Conservation (phyloP, 345 rosid species). For the Ceriops zippeliana region DNA sequence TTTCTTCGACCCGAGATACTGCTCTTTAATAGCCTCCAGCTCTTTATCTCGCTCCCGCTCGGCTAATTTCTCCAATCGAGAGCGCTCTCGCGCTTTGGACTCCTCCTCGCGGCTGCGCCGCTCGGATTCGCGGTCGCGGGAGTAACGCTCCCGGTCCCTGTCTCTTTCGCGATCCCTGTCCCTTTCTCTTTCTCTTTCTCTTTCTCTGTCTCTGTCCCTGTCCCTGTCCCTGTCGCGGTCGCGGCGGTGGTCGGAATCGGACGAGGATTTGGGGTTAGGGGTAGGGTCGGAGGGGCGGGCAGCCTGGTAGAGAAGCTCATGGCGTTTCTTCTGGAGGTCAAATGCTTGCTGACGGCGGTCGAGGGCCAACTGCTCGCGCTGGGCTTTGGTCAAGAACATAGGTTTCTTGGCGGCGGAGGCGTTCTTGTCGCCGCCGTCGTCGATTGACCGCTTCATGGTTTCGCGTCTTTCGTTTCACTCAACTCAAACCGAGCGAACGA, state of each 20-base stretch:
- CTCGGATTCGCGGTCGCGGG: constrained; percentile 43
- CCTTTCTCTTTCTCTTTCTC: constrained; percentile 34
- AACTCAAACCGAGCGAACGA: too few species aligned
- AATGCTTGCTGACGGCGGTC: constrained; percentile 73
- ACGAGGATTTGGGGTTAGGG: constrained; percentile 9
- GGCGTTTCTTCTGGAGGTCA: constrained; percentile 27
- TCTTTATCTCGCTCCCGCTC: constrained; percentile 85
- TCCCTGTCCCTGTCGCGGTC: constrained; percentile 39
- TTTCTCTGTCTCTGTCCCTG: constrained; percentile 35
- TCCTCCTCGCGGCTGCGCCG: constrained; percentile 57
- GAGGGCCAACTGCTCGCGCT: constrained; percentile 54
- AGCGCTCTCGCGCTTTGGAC: constrained; percentile 53
- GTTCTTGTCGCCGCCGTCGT: neutral
- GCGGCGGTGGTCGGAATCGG: constrained; percentile 32
- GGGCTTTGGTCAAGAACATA: constrained; percentile 28
- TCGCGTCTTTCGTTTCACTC: neutral
- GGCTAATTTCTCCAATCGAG: constrained; percentile 61
- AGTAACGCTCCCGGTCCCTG: constrained; percentile 38
- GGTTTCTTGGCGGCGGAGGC: constrained; percentile 12
- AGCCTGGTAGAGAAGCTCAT: constrained; percentile 16
- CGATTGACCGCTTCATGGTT: constrained; percentile 14
- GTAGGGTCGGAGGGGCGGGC: constrained; percentile 29
- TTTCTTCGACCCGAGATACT: constrained; percentile 85
- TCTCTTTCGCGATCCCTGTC: constrained; percentile 31
- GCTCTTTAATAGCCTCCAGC: constrained; percentile 78